Conservation (phyloP, 345 rosid genomes). For the Alliaria petiolata region DNA sequence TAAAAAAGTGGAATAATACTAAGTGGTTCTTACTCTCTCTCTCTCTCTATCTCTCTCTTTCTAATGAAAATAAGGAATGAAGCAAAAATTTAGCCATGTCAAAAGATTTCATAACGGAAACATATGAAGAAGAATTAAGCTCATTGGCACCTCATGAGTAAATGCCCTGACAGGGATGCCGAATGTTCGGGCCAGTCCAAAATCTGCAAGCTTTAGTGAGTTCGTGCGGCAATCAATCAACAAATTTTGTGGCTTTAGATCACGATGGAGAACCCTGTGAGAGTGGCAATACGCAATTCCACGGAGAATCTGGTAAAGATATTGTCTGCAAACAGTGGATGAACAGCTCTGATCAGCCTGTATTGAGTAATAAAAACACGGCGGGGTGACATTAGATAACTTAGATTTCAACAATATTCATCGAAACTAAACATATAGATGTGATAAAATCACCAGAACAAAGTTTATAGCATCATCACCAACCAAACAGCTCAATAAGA, state of each 20-base stretch:
- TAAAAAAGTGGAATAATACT: no score
- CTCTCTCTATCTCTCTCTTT: no score
- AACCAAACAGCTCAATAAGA: neutral
- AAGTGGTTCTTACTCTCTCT: no score
- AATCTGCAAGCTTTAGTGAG: constrained; percentile 95
- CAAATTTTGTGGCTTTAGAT: constrained; percentile 94
- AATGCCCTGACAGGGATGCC: constrained; percentile 99
- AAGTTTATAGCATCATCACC: neutral
- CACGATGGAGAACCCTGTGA: constrained; percentile 98
- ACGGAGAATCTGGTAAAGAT: constrained; percentile 89
- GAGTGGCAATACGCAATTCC: constrained; percentile 98
- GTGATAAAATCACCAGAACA: neutral
- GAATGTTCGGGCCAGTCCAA: constrained; percentile 96
- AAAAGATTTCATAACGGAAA: neutral
- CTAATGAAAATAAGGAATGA: no score
- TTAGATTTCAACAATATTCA: neutral
- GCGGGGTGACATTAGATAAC: neutral
- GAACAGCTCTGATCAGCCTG: constrained; percentile 24
- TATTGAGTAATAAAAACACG: neutral
- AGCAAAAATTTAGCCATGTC: no score
- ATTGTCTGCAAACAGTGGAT: constrained; percentile 51
- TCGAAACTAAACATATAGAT: neutral
- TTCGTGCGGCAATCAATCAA: constrained; percentile 86
- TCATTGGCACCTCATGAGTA: constrained; percentile 78
- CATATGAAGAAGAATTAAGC: neutral